phyloP scores from a whole-genome alignment of 2,329 filamentous ascomycete species.

The Epichloe elymi region DNA sequence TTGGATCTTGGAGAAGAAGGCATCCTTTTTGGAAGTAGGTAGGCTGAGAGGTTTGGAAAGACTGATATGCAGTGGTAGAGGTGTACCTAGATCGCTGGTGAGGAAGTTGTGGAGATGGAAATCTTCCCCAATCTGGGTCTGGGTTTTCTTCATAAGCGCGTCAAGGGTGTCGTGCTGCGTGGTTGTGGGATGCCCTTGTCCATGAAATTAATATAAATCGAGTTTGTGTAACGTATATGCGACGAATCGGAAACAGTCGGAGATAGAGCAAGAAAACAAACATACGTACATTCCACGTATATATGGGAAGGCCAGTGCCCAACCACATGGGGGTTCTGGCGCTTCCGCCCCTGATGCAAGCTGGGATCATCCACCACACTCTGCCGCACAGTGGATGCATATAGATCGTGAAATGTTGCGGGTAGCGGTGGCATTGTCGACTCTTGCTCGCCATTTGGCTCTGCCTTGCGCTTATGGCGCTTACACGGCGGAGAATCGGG shows the following conservation, averaged over 20 bases:
- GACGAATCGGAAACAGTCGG: not conserved
- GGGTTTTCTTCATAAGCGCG: constrained; percentile 26
- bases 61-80: constrained; percentile 78
- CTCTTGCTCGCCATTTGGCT: not conserved
- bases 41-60: constrained; percentile 73
- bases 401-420: constrained; percentile 72
- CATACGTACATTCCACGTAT: constrained; percentile 74
- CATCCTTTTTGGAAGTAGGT: constrained; percentile 55
- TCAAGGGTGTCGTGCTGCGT: constrained; percentile 34
- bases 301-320: constrained; percentile 91
- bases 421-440: constrained; percentile 58
- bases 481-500: constrained; percentile 12
- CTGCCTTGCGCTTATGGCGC: constrained; percentile 3
- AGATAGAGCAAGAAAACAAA: not conserved
- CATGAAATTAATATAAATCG: not conserved
- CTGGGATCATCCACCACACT: constrained; percentile 70
- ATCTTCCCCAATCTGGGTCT: constrained; percentile 17
- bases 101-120: constrained; percentile 54
- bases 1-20: constrained; percentile 47
- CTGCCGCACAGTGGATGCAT: constrained; percentile 66
- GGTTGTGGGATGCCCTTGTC: constrained; percentile 39
- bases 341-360: constrained; percentile 73
- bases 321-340: constrained; percentile 68
- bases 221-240: too few relatives aligned
- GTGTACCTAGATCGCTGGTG: constrained; percentile 62